A percentile compares a stretch with the other conserved stretches of the same genome.
Evolutionary conservation across 768 basidiomycete species (phyloP).

Genomic region (Amanita phalloides): DNA sequence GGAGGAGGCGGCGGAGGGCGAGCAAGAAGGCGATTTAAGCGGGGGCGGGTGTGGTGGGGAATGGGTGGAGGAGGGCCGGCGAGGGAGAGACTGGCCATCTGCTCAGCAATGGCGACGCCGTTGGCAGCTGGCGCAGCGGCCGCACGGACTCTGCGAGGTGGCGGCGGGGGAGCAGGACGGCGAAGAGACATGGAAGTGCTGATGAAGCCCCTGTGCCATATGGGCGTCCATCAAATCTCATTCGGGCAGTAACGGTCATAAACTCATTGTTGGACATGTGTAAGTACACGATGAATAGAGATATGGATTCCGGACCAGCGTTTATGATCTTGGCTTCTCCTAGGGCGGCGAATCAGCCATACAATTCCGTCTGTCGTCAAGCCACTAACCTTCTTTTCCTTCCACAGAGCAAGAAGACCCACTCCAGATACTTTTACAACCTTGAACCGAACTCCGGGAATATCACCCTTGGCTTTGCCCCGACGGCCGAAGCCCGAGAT

Average conservation of each 20-base stretch:
- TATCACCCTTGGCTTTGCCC: conserved; percentile 99
- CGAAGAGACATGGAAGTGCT: conserved; percentile 17
- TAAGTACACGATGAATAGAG: conserved; percentile 13
- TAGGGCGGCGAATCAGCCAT: conserved; percentile 13
- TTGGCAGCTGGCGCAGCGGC: not conserved
- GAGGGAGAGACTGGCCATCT: conserved; percentile 20
- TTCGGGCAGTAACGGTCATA: not conserved
- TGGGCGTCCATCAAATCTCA: not conserved
- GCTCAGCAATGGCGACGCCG: conserved; percentile 16
- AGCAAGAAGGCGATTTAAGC: conserved; percentile 14
- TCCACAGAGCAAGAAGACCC: conserved; percentile 96
- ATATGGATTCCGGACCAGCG: conserved; percentile 9
- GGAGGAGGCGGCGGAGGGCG: conserved; percentile 26
- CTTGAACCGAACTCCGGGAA: conserved; percentile 99
- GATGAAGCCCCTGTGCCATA: not conserved
- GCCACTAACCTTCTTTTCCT: conserved; percentile 88
- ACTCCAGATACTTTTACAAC: conserved; percentile 99
- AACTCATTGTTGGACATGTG: conserved; percentile 6
- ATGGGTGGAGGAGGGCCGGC: conserved; percentile 11
- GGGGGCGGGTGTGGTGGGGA: conserved; percentile 11
- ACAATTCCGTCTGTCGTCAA: not conserved
- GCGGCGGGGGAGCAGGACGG: conserved; percentile 15
- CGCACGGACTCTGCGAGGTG: conserved; percentile 8
- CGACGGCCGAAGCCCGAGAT: conserved; percentile 99
- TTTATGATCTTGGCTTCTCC: conserved; percentile 66